Evolutionary conservation across 768 basidiomycete species (phyloP).

Genomic region (Auriscalpium microsporum): DNA sequence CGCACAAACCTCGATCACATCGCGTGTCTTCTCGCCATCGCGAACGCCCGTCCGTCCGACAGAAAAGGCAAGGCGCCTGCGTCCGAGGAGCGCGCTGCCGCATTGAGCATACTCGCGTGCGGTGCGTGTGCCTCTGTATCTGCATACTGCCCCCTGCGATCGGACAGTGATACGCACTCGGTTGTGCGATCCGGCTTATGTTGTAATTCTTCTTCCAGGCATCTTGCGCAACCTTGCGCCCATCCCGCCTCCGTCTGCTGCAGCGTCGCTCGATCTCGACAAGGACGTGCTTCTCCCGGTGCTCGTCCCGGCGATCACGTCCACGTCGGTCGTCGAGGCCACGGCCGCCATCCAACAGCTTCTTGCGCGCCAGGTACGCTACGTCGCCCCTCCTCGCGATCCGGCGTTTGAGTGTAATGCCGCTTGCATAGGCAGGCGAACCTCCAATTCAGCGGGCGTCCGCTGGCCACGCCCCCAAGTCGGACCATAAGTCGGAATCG

Average conservation of each 20-base stretch:
- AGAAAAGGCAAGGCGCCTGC: conserved; percentile 34
- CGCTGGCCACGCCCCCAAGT: conserved; percentile 26
- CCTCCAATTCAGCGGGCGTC: conserved; percentile 57
- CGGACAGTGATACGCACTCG: neutral
- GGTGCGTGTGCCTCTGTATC: conserved; percentile 36
- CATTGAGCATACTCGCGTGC: conserved; percentile 59
- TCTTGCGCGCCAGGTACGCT: conserved; percentile 40
- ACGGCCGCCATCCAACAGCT: conserved; percentile 43
- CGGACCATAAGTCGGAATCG: conserved; percentile 64
- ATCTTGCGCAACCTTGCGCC: conserved; percentile 73
- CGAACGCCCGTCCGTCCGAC: conserved; percentile 30
- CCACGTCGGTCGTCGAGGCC: conserved; percentile 44
- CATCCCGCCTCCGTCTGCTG: conserved; percentile 56
- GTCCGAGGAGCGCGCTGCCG: conserved; percentile 39
- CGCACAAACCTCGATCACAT: conserved; percentile 52
- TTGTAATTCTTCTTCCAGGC: conserved; percentile 32
- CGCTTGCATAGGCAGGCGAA: conserved; percentile 41
- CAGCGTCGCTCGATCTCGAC: conserved; percentile 59
- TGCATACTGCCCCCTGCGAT: neutral
- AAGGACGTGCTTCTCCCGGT: conserved; percentile 65
- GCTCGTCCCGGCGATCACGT: conserved; percentile 56
- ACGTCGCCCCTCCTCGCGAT: neutral
- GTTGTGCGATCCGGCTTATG: neutral
- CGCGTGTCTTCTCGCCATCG: conserved; percentile 57
- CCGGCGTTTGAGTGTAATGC: neutral